A percentile compares a stretch with the other conserved stretches of the same genome.
Evolutionary conservation across 2,329 filamentous ascomycete genomes (phyloP).

Genomic region (Fusarium goolgardi): DNA sequence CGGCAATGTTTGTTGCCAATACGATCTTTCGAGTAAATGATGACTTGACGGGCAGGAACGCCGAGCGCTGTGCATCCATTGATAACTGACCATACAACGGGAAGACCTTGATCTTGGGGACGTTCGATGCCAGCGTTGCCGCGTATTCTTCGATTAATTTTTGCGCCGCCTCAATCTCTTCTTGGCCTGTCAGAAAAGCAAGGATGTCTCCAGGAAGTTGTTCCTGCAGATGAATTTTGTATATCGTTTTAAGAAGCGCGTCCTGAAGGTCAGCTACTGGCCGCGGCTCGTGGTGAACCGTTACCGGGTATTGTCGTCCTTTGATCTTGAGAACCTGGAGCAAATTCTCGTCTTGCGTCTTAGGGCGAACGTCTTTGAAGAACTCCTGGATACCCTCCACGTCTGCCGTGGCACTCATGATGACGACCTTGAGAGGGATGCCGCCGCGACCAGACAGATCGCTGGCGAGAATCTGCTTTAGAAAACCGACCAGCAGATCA

Average conservation of each 20-base stretch:
- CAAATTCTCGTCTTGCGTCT: constrained; percentile 26
- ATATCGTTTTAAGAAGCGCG: constrained; percentile 81
- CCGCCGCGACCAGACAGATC: constrained; percentile 74
- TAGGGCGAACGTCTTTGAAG: constrained; percentile 63
- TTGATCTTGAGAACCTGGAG: constrained; percentile 73
- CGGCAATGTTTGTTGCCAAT: constrained; percentile 96
- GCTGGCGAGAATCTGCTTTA: constrained; percentile 78
- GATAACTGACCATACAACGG: constrained; percentile 92
- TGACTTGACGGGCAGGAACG: constrained; percentile 80
- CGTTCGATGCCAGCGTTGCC: constrained; percentile 74
- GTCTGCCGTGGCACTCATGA: constrained; percentile 98
- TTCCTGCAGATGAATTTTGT: constrained; percentile 87
- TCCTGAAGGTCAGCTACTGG: constrained; percentile 87
- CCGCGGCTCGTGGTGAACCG: constrained; percentile 77
- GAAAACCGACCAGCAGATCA: constrained; percentile 87
- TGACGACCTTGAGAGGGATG: constrained; percentile 83
- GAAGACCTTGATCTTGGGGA: constrained; percentile 78
- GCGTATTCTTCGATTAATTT: constrained; percentile 85
- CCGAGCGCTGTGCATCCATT: constrained; percentile 84
- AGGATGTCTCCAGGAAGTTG: constrained; percentile 94
- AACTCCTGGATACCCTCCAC: constrained; percentile 82
- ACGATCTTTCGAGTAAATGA: constrained; percentile 88
- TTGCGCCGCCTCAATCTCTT: constrained; percentile 87
- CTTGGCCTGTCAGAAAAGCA: constrained; percentile 91
- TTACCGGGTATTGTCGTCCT: constrained; percentile 88